Evolutionary conservation across 2,329 filamentous ascomycete genomes (phyloP).

Genomic region (Scedosporium apiospermum): DNA sequence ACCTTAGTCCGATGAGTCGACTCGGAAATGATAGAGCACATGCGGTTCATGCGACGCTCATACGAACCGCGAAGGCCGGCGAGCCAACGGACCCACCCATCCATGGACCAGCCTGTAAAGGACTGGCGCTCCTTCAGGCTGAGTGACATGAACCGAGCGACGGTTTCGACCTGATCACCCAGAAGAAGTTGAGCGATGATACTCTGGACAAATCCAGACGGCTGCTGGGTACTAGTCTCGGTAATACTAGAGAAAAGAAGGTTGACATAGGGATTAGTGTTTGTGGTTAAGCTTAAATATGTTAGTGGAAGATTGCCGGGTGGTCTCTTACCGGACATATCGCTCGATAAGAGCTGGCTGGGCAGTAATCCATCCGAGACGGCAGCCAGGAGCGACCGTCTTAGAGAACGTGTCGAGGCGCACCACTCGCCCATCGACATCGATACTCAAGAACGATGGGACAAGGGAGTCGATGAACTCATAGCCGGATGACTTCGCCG

Average conservation of each 20-base stretch:
- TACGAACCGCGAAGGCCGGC: conserved; percentile 76
- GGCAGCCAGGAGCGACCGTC: conserved; percentile 80
- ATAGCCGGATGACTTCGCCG: conserved; percentile 48
- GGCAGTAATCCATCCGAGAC: conserved; percentile 83
- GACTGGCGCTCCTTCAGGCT: conserved; percentile 36
- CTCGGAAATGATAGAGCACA: conserved; percentile 65
- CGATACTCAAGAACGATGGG: conserved; percentile 73
- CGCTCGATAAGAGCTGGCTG: conserved; percentile 72
- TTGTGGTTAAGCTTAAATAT: neutral
- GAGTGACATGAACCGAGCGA: conserved; percentile 31
- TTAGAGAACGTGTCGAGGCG: conserved; percentile 92
- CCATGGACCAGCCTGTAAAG: conserved; percentile 61
- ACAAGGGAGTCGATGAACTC: conserved; percentile 74
- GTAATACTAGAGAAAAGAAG: conserved; percentile 46
- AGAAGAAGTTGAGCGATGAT: conserved; percentile 71
- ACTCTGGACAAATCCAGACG: conserved; percentile 81
- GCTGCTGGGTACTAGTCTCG: conserved; percentile 71
- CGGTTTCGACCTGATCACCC: conserved; percentile 46
- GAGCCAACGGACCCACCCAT: conserved; percentile 88
- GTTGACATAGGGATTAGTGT: conserved; percentile 14
- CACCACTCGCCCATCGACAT: conserved; percentile 78
- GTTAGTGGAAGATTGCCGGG: conserved; percentile 7
- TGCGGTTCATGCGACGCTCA: conserved; percentile 71
- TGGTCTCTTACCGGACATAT: conserved; percentile 29
- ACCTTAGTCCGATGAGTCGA: conserved; percentile 50